phyloP scores from a whole-genome alignment of 148 eudicot genomes.

The Chenopodium quinoa region DNA sequence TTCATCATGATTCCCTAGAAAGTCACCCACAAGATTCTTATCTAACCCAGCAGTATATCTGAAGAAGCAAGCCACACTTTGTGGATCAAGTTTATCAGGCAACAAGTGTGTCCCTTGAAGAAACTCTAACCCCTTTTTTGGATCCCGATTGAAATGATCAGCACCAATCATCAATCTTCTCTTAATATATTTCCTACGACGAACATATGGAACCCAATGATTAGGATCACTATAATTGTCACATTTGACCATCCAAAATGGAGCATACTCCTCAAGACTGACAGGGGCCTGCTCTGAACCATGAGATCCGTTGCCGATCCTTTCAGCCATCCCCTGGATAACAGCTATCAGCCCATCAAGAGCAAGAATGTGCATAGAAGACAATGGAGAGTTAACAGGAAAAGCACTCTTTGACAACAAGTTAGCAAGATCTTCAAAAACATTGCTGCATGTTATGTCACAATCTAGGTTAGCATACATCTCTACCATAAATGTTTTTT shows the following conservation, averaged over 20 bases:
- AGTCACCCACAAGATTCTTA: constrained; percentile 92
- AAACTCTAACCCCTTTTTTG: constrained; percentile 88
- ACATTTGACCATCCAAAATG: constrained; percentile 84
- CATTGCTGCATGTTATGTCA: constrained; percentile 83
- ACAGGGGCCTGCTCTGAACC: constrained; percentile 47
- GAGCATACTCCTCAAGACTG: constrained; percentile 65
- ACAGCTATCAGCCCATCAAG: constrained; percentile 87
- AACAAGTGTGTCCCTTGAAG: constrained; percentile 79
- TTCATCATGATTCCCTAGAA: constrained; percentile 87
- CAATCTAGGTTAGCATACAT: constrained; percentile 93
- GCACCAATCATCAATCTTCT: constrained; percentile 86
- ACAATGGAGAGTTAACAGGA: constrained; percentile 83
- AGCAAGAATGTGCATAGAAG: constrained; percentile 86
- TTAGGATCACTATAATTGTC: constrained; percentile 59
- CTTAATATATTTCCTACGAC: constrained; percentile 74
- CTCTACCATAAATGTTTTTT: constrained; percentile 73
- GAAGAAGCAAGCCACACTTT: constrained; percentile 91
- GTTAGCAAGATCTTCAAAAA: constrained; percentile 88
- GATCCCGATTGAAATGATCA: constrained; percentile 88
- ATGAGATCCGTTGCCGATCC: constrained; percentile 61
- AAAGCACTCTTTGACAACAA: constrained; percentile 88
- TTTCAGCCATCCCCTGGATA: constrained; percentile 90
- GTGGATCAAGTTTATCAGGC: constrained; percentile 84
- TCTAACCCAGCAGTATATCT: constrained; percentile 86
- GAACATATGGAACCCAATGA: constrained; percentile 90